phyloP scores from a whole-genome alignment of 495 filamentous ascomycete species.

The Neurospora sp. region DNA sequence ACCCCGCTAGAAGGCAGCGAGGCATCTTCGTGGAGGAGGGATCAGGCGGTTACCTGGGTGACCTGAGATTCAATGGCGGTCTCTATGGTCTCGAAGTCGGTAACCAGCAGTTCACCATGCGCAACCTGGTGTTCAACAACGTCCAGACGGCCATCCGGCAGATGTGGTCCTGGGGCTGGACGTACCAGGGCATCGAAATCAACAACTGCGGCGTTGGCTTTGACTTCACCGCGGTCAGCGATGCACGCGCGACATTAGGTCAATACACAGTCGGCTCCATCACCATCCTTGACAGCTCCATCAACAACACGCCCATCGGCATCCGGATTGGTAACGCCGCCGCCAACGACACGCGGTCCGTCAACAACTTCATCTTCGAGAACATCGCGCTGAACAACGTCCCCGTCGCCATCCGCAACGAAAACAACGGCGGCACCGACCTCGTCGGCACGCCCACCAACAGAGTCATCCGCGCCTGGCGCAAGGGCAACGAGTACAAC shows the following conservation, averaged over 20 bases:
- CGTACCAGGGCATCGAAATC: constrained; percentile 59
- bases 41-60: constrained; percentile 63
- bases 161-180: constrained; percentile 46
- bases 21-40: constrained; percentile 69
- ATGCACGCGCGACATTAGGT: not conserved
- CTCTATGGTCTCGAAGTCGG: constrained; percentile 51
- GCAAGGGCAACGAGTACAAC: constrained; percentile 25
- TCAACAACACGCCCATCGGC: constrained; percentile 54
- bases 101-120: constrained; percentile 75
- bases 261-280: constrained; percentile 41
- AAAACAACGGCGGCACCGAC: constrained; percentile 31
- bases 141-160: constrained; percentile 43
- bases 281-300: constrained; percentile 64
- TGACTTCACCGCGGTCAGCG: constrained; percentile 34
- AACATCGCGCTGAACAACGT: constrained; percentile 55
- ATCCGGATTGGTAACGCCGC: constrained; percentile 37
- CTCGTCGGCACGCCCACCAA: constrained; percentile 47
- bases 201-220: constrained; percentile 55
- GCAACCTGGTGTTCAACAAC: constrained; percentile 55
- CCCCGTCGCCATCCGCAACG: constrained; percentile 42
- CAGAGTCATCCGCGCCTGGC: constrained; percentile 39
- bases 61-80: constrained; percentile 65
- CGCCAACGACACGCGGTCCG: constrained; percentile 32
- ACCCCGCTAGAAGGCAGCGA: constrained; percentile 51
- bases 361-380: constrained; percentile 47